Base-by-base conservation (phyloP, 768 basidiomycete genomes). In the Termitomyces sp. region DNA sequence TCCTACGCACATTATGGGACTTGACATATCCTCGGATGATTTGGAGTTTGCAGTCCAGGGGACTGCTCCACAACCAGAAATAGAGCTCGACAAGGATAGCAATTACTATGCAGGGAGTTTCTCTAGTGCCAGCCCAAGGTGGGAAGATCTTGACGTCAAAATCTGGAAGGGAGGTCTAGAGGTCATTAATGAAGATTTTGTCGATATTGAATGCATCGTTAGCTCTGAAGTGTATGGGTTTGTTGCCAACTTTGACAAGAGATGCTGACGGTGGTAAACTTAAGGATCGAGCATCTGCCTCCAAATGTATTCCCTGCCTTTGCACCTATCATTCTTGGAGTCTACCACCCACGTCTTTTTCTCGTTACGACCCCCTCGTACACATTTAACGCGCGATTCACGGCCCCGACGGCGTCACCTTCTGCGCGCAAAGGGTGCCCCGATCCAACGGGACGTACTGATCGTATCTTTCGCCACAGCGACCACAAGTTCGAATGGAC, bases 401-500 rank as follows among this genome's bases (percentile, higher is more conserved):
- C 83, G 0, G 67, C 81, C 1, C 88, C 87, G 0, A 74, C 71
- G 38, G 67, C 70, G 0, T 70, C 71, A 5, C 67, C 74, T 38
- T 70, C 74, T 5, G 73, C 75, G 7, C 77, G 79, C 14, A 64
- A 70, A 23, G 91, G 88, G 0, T 84, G 69, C 65, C 75, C 69
- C 0, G 93, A 95, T 69, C 91, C 94, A 3, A 94, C 91, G 0
- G 74, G 77, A 14, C 81, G 88, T 17, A 94, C 91, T 0, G 66
- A 78, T 47, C 81, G 92, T 1, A 69, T 88, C 30, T 94, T 94
- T 73, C 78, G 93, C 21, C 91, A 95, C 65, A 57, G 70, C 23
- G 93, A 94, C 61, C 93, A 96, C 69, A 88, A 93, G 62, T 92
- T 94, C 60, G 93, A 96, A 68, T 95, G 89, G 88, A 94, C 91